These are phyloP conservation scores for Atkinsonella texensis DNA, from an alignment of 2,329 filamentous ascomycete genomes.

Conservation along the genomic window DNA sequence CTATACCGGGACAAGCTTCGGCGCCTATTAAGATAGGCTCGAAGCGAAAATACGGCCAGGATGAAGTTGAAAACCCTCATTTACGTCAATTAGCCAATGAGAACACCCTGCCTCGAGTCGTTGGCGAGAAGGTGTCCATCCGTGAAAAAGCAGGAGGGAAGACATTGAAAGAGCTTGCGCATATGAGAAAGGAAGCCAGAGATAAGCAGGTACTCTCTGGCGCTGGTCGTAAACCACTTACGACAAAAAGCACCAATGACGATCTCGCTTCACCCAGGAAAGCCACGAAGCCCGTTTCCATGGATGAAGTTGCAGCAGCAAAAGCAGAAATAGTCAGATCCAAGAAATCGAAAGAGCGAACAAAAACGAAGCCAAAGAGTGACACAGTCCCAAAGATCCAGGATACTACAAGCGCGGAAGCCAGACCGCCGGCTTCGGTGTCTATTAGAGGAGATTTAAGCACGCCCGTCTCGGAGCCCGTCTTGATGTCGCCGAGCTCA, in stretches of 20 bases:
- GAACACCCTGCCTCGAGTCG: conserved; percentile 12
- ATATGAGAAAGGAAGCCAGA: conserved; percentile 28
- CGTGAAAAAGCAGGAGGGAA: conserved; percentile 26
- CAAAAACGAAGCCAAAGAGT: conserved; percentile 18
- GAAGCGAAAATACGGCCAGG: conserved; percentile 47
- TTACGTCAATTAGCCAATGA: conserved; percentile 16
- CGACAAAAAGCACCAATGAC: conserved; percentile 48
- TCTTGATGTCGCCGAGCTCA: conserved; percentile 34
- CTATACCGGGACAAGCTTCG: conserved; percentile 6
- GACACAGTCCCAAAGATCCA: conserved; percentile 12
- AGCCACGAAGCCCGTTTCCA: conserved; percentile 18
- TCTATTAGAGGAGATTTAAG: conserved; percentile 12
- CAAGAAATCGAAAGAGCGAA: conserved; percentile 15
- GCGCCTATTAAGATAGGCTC: conserved; percentile 32
- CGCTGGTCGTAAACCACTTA: conserved; percentile 34
- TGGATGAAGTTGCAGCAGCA: conserved; percentile 25
- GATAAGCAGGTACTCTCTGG: conserved; percentile 18
- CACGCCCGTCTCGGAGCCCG: conserved; percentile 24
- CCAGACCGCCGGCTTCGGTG: conserved; percentile 8
- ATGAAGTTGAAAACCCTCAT: conserved; percentile 34
- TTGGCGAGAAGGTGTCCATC: conserved; percentile 16
- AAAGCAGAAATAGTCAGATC: conserved; percentile 25
- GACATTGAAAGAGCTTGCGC: conserved; percentile 34
- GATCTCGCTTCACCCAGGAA: conserved; percentile 49
- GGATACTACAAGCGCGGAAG: conserved; percentile 9